Percentiles rank a stretch among this genome's conserved stretches.
Evolutionary conservation across 2,329 filamentous ascomycete genomes (phyloP).

Genomic region (Phialophora expanda): DNA sequence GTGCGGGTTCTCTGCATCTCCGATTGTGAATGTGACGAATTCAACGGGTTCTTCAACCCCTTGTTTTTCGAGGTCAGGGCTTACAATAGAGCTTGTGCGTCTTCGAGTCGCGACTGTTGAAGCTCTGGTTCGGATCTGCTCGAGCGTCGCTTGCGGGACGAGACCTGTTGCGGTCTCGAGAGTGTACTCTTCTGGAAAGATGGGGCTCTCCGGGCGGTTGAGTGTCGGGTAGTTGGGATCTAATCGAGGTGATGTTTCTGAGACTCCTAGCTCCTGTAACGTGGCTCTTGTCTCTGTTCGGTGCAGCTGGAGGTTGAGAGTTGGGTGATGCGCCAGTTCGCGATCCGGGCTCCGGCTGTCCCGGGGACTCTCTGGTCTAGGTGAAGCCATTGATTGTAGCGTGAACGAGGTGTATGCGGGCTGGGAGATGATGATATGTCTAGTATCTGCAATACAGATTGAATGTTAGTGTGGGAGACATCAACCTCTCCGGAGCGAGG

Average conservation of each 20-base stretch:
- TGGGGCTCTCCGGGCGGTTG: constrained; percentile 36
- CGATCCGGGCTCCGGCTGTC: background rate
- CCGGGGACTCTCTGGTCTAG: background rate
- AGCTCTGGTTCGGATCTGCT: constrained; percentile 52
- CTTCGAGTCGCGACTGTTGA: constrained; percentile 45
- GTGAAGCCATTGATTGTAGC: background rate
- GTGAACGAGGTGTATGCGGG: background rate
- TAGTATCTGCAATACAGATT: constrained; percentile 1
- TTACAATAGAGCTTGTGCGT: constrained; percentile 40
- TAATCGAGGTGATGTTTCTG: constrained; percentile 36
- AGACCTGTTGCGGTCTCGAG: constrained; percentile 64
- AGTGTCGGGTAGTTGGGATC: constrained; percentile 44
- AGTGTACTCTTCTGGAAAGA: constrained; percentile 61
- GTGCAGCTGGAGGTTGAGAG: constrained; percentile 18
- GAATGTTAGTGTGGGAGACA: constrained; percentile 4
- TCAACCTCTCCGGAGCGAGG: background rate
- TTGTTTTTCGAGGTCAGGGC: constrained; percentile 42
- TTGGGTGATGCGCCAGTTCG: constrained; percentile 17
- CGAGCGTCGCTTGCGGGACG: constrained; percentile 60
- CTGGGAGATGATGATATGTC: background rate
- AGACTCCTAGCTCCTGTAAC: constrained; percentile 39
- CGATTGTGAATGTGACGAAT: constrained; percentile 69
- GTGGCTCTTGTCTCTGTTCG: constrained; percentile 36
- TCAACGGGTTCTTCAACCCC: constrained; percentile 56
- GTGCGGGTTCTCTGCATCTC: constrained; percentile 72